Evolutionary conservation across 495 filamentous ascomycete species (phyloP).

Genomic region (Rostrohypoxylon terebratum): DNA sequence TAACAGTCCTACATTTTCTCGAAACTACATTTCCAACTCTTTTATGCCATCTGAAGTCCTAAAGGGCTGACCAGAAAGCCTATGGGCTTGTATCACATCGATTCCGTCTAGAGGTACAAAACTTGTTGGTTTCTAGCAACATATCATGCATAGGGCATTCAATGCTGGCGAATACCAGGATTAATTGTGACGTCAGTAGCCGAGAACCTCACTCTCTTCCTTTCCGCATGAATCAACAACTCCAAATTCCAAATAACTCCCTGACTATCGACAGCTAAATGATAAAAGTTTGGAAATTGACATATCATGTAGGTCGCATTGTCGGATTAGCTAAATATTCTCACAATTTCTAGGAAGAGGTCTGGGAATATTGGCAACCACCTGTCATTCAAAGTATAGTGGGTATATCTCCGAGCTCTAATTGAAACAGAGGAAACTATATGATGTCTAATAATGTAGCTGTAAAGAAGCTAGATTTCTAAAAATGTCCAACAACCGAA

Average conservation of each 20-base stretch:
- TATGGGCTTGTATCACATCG: background rate
- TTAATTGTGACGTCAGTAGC: too few relatives aligned
- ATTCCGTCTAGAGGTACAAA: background rate
- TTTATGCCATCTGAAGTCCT: background rate
- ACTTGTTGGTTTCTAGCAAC: background rate
- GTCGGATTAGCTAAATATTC: background rate
- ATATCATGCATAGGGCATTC: background rate
- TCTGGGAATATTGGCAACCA: background rate
- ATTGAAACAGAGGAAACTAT: constrained; percentile 10
- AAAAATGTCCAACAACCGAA: constrained; percentile 15
- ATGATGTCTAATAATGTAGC: constrained; percentile 23
- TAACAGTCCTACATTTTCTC: background rate
- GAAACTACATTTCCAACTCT: background rate
- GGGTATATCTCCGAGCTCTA: constrained; percentile 2
- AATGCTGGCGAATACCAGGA: background rate
- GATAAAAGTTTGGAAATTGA: background rate
- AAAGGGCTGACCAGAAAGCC: background rate
- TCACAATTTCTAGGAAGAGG: background rate
- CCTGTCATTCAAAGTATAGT: background rate
- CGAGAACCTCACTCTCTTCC: too few relatives aligned
- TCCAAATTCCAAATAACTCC: too few relatives aligned
- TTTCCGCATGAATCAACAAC: too few relatives aligned
- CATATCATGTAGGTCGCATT: background rate
- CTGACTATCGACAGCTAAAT: too few relatives aligned
- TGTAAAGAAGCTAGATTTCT: constrained; percentile 20